These are phyloP conservation scores for Dentipellis sp. DNA, from an alignment of 768 basidiomycete genomes.

Conservation along the genomic window DNA sequence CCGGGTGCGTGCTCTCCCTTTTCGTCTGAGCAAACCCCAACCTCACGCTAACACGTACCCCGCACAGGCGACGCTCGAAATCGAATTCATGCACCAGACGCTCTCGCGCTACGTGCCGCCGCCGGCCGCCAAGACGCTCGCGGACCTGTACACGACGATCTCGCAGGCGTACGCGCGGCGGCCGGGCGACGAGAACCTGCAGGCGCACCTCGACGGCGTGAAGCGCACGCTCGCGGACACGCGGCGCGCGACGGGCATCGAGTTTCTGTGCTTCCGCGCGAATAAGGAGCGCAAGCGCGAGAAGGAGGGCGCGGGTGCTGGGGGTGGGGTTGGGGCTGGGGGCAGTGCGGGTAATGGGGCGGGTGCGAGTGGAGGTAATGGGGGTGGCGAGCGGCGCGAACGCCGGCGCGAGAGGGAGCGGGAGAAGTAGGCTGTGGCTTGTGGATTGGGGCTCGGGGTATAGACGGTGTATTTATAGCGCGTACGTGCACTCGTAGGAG, in stretches of 20 bases:
- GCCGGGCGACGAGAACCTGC: conserved; percentile 79
- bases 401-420: too few relatives aligned
- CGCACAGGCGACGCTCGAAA: conserved; percentile 93
- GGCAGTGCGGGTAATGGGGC: too few relatives aligned
- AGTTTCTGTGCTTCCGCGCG: conserved; percentile 89
- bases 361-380: too few relatives aligned
- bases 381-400: too few relatives aligned
- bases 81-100: conserved; percentile 98
- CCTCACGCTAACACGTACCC: neutral
- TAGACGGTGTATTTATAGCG: too few relatives aligned
- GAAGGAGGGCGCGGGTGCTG: conserved; percentile 6
- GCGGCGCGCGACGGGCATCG: conserved; percentile 83
- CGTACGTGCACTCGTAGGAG: too few relatives aligned
- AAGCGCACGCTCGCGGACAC: conserved; percentile 87
- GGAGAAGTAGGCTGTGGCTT: too few relatives aligned
- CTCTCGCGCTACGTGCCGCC: conserved; percentile 82
- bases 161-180: conserved; percentile 86
- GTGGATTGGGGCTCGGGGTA: too few relatives aligned
- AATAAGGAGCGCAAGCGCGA: conserved; percentile 35
- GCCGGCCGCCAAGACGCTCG: conserved; percentile 72
- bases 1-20: conserved; percentile 44
- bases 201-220: conserved; percentile 80
- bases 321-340: neutral
- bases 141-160: conserved; percentile 90
- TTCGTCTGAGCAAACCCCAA: neutral